Evolutionary conservation across 208 protist species (phyloP).

Genomic region (Kentomonas sorsogonicus): DNA sequence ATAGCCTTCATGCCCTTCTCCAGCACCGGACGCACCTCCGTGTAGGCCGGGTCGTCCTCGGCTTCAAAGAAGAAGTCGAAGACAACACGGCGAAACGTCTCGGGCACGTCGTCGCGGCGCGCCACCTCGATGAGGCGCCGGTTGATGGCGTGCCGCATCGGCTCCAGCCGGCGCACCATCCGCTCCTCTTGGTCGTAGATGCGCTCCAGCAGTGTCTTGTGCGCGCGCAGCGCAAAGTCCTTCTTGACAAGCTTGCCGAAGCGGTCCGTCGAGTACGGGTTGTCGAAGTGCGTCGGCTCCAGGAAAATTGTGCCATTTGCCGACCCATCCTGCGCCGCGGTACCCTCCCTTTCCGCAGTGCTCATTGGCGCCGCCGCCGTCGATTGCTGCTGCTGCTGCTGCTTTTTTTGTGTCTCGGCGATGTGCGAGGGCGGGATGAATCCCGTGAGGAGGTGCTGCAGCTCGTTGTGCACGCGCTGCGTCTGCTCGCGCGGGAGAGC

Average conservation of each 20-base stretch:
- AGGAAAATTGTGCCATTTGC: too few species aligned
- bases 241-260: constrained; percentile 48
- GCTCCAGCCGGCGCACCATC: constrained; percentile 5
- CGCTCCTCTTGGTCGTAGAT: not conserved
- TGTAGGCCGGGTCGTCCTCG: constrained; percentile 33
- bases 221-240: constrained; percentile 9
- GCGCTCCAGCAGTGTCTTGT: not conserved
- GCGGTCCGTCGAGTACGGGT: constrained; percentile 59
- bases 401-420: not conserved
- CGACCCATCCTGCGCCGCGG: too few species aligned
- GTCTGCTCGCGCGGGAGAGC: constrained; percentile 12
- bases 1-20: too few species aligned
- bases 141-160: constrained; percentile 16
- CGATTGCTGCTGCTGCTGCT: not conserved
- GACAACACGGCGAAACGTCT: constrained; percentile 39
- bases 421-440: constrained; percentile 13
- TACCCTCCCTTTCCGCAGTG: too few species aligned
- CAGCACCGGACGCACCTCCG: constrained; percentile 9
- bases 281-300: constrained; percentile 24
- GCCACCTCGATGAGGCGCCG: constrained; percentile 26
- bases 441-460: constrained; percentile 64
- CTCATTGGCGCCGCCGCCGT: not conserved
- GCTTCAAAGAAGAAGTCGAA: constrained; percentile 63
- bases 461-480: constrained; percentile 28
- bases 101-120: constrained; percentile 42